These are phyloP conservation scores for Fusarium sp. DNA, from an alignment of 2,329 filamentous ascomycete genomes.

Conservation along the genomic window DNA sequence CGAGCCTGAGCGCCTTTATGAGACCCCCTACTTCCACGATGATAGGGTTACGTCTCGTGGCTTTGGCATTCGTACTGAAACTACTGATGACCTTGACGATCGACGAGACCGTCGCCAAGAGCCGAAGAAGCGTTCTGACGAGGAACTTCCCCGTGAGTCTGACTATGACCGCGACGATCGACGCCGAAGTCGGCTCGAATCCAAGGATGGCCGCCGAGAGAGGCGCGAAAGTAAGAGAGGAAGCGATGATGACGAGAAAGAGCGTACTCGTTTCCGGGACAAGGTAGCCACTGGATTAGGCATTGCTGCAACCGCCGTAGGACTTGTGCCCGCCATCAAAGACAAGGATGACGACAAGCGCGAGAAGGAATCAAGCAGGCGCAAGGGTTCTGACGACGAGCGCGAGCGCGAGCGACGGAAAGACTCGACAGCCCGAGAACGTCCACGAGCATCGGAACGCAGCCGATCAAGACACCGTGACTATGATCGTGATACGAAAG, in stretches of 20 bases:
- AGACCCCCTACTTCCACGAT: slow-evolving; percentile 60
- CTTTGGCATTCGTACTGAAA: slow-evolving; percentile 67
- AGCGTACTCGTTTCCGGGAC: slow-evolving; percentile 62
- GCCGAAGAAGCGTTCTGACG: slow-evolving; percentile 51
- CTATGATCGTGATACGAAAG: slow-evolving; percentile 42
- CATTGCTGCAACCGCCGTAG: slow-evolving; percentile 65
- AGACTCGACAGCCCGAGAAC: slow-evolving; percentile 41
- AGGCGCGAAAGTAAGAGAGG: slow-evolving; percentile 51
- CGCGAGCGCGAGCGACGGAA: slow-evolving; percentile 43
- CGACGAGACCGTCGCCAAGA: slow-evolving; percentile 58
- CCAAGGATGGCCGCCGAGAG: slow-evolving; percentile 50
- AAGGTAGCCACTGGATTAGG: slow-evolving; percentile 65
- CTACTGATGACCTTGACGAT: slow-evolving; percentile 58
- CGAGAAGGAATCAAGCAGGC: slow-evolving; percentile 50
- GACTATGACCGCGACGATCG: slow-evolving; percentile 52
- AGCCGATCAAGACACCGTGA: slow-evolving; percentile 42
- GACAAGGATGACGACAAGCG: slow-evolving; percentile 61
- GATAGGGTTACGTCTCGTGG: slow-evolving; percentile 64
- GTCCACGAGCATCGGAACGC: slow-evolving; percentile 29
- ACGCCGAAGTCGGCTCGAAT: slow-evolving; percentile 46
- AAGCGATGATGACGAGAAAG: slow-evolving; percentile 57
- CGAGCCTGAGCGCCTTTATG: slow-evolving; percentile 46
- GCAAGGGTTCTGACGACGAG: slow-evolving; percentile 54
- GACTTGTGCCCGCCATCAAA: slow-evolving; percentile 57
- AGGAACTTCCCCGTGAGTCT: slow-evolving; percentile 48